Evolutionary conservation across 495 filamentous ascomycete genomes (phyloP).

Genomic region (Neurospora sp.): DNA sequence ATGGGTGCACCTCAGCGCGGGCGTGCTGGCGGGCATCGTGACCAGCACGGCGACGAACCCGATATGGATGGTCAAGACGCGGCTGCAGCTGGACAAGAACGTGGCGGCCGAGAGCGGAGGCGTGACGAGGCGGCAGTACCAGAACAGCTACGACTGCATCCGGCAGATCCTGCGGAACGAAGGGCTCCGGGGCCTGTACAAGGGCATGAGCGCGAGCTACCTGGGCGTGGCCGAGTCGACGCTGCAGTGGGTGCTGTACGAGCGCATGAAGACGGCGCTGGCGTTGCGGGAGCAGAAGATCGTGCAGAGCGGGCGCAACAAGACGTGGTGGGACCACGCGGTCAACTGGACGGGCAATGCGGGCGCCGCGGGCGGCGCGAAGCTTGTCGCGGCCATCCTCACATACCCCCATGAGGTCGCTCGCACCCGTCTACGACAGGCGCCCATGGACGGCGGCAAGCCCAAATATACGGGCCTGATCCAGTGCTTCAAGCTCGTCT

Average conservation of each 20-base stretch:
- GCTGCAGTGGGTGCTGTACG: conserved; percentile 79
- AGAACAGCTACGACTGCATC: conserved; percentile 73
- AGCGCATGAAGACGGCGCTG: conserved; percentile 64
- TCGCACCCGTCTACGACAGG: conserved; percentile 70
- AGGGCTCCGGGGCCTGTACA: conserved; percentile 68
- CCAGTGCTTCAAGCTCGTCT: conserved; percentile 73
- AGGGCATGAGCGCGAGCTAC: conserved; percentile 79
- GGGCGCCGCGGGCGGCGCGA: conserved; percentile 71
- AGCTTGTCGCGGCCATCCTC: conserved; percentile 66
- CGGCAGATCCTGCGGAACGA: conserved; percentile 66
- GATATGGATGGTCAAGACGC: conserved; percentile 87
- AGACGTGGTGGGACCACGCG: conserved; percentile 52
- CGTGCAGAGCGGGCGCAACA: conserved; percentile 38
- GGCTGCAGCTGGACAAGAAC: conserved; percentile 75
- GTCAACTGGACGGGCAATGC: conserved; percentile 59
- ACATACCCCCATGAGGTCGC: conserved; percentile 90
- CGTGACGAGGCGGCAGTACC: conserved; percentile 51
- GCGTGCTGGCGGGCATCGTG: conserved; percentile 61
- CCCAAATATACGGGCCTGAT: conserved; percentile 74
- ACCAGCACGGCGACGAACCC: conserved; percentile 84
- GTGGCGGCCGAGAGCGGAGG: conserved; percentile 39
- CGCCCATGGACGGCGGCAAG: conserved; percentile 58
- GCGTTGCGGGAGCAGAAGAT: conserved; percentile 46
- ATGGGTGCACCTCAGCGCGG: conserved; percentile 63
- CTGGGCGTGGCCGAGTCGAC: conserved; percentile 78